phyloP scores from a whole-genome alignment of 768 basidiomycete genomes.

The Agaricus subrufescens region DNA sequence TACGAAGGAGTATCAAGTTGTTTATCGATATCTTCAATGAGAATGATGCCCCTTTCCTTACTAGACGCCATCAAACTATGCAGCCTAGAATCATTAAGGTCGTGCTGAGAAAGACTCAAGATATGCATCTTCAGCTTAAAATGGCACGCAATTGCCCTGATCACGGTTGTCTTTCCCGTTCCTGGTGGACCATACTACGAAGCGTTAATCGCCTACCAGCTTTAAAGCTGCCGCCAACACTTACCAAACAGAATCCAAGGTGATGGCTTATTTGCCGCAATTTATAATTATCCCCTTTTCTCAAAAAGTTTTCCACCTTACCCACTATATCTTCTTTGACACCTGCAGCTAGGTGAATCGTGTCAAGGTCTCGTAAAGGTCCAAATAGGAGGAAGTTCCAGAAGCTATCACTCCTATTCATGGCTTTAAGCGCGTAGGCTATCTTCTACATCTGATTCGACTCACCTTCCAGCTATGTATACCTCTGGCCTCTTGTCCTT shows the following conservation, averaged over 20 bases:
- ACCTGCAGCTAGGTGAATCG: slow-evolving; percentile 57
- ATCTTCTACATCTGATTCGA: neutral
- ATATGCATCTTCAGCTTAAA: slow-evolving; percentile 64
- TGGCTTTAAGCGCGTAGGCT: neutral
- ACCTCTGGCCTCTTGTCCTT: neutral
- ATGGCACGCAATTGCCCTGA: slow-evolving; percentile 67
- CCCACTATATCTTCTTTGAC: slow-evolving; percentile 51
- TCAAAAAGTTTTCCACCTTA: slow-evolving; percentile 58
- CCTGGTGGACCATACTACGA: slow-evolving; percentile 62
- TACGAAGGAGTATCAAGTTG: slow-evolving; percentile 13
- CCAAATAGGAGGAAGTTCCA: neutral
- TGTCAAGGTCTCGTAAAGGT: slow-evolving; percentile 24
- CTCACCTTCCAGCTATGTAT: neutral
- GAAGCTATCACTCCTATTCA: neutral
- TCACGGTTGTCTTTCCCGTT: slow-evolving; percentile 67
- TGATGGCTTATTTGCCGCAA: slow-evolving; percentile 67
- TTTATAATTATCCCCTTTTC: slow-evolving; percentile 54
- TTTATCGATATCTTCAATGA: slow-evolving; percentile 70
- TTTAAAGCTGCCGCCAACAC: slow-evolving; percentile 1
- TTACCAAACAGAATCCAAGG: slow-evolving; percentile 54
- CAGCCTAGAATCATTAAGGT: slow-evolving; percentile 53
- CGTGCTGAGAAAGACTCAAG: slow-evolving; percentile 50
- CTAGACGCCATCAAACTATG: slow-evolving; percentile 46
- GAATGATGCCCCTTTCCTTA: slow-evolving; percentile 52
- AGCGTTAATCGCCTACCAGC: neutral